Evolutionary conservation across 768 basidiomycete genomes (phyloP).

Genomic region (Xerocomellus amylosporus): DNA sequence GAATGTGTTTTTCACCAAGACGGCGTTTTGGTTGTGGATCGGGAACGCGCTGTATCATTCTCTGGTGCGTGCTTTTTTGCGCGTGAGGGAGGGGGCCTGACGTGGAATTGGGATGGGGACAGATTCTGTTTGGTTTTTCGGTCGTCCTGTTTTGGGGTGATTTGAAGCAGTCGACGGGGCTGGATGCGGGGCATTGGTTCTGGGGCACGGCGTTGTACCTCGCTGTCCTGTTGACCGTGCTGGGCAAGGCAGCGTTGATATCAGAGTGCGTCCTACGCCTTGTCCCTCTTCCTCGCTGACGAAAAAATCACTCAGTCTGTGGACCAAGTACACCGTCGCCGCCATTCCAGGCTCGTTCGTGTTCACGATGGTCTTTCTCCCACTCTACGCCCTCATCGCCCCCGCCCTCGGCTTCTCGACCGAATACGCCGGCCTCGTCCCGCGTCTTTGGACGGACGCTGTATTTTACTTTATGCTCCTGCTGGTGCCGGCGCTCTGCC

Average conservation of each 20-base stretch:
- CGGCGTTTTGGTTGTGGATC: conserved; percentile 55
- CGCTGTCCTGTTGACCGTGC: conserved; percentile 87
- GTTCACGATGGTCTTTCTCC: conserved; percentile 95
- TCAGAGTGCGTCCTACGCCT: conserved; percentile 76
- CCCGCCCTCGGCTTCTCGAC: conserved; percentile 86
- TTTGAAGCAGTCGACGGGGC: conserved; percentile 73
- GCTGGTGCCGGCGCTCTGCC: conserved; percentile 79
- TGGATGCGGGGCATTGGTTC: conserved; percentile 94
- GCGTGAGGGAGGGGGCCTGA: too few species aligned
- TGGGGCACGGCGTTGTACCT: conserved; percentile 98
- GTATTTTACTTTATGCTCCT: conserved; percentile 90
- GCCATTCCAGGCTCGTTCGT: conserved; percentile 97
- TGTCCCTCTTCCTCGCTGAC: not conserved
- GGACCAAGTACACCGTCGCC: conserved; percentile 98
- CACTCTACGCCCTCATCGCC: conserved; percentile 83
- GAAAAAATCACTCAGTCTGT: conserved; percentile 56
- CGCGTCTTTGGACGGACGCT: conserved; percentile 81
- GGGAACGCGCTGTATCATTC: conserved; percentile 89
- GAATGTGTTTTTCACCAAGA: conserved; percentile 27
- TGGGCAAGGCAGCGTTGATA: conserved; percentile 95
- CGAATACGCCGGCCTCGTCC: conserved; percentile 88
- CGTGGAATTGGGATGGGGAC: not conserved
- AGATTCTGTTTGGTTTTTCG: conserved; percentile 89
- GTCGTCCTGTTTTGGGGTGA: conserved; percentile 92
- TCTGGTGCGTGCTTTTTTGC: conserved; percentile 49